Conservation (phyloP, 345 rosid genomes). For the Salix caprea region DNA sequence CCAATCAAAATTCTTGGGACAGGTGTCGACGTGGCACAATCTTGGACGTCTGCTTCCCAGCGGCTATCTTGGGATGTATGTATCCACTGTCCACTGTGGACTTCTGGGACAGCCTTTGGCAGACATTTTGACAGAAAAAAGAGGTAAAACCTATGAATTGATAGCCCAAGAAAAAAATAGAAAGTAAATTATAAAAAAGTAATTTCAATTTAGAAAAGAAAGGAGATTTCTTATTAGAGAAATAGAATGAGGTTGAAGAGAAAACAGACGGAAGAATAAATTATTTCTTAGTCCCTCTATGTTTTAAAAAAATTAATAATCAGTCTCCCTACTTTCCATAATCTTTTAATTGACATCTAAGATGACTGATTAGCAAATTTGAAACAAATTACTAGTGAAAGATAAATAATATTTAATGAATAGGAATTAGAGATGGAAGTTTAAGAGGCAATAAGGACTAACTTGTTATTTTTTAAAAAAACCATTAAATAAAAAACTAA, state of each 20-base stretch:
- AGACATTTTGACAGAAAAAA: slow-evolving; percentile 1
- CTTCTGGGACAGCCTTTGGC: slow-evolving; percentile 16
- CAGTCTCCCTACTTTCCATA: not conserved
- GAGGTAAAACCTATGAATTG: not conserved
- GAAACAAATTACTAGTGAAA: too few relatives aligned
- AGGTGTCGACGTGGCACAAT: not conserved
- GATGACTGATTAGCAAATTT: too few relatives aligned
- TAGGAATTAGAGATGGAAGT: not conserved
- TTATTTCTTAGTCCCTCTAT: not conserved
- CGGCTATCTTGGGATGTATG: too few relatives aligned
- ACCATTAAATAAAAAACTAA: too few relatives aligned
- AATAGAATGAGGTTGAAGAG: not conserved
- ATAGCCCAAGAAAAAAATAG: not conserved
- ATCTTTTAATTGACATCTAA: too few relatives aligned
- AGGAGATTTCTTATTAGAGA: not conserved
- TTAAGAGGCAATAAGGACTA: not conserved
- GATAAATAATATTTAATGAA: too few relatives aligned
- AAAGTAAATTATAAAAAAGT: not conserved
- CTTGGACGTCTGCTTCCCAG: too few relatives aligned
- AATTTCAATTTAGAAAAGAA: not conserved
- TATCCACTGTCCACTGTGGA: slow-evolving; percentile 12
- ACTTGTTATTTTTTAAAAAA: not conserved
- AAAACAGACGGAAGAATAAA: not conserved
- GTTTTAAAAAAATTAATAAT: not conserved
- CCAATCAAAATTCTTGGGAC: slow-evolving; percentile 13